phyloP scores from a whole-genome alignment of 352 stramenopile species.

The Phytopythium aichiense region DNA sequence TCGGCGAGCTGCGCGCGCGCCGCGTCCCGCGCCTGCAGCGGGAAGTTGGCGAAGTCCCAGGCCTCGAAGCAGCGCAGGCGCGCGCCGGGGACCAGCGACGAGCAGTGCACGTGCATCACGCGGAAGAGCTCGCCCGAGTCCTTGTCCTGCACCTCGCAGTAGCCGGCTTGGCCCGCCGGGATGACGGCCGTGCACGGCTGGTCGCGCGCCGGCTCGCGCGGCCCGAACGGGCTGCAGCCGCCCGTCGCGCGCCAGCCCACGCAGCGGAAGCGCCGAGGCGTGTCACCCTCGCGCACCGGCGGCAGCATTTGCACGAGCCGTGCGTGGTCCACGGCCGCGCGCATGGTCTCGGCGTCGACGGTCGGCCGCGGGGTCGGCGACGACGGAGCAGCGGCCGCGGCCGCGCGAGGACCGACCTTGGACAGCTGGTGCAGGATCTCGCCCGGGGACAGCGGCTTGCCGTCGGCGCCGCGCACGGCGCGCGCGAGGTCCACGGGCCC shows the following conservation, averaged over 20 bases:
- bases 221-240: slow-evolving; percentile 20
- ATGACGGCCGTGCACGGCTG: slow-evolving; percentile 21
- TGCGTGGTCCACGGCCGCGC: slow-evolving; percentile 25
- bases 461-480: background rate
- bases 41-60: slow-evolving; percentile 38
- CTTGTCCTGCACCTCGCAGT: slow-evolving; percentile 41
- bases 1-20: slow-evolving; percentile 10
- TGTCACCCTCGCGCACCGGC: slow-evolving; percentile 4
- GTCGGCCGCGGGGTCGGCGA: background rate
- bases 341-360: slow-evolving; percentile 16
- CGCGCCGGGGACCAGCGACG: slow-evolving; percentile 18
- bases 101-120: slow-evolving; percentile 37
- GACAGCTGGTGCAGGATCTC: slow-evolving; percentile 12
- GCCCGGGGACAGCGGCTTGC: background rate
- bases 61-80: slow-evolving; percentile 45
- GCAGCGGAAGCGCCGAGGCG: slow-evolving; percentile 14
- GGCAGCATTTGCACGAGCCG: slow-evolving; percentile 22
- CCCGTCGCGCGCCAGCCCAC: slow-evolving; percentile 20
- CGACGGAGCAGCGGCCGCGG: too few relatives aligned
- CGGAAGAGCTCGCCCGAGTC: slow-evolving; percentile 27
- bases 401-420: background rate
- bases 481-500: background rate
- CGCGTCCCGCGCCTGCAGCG: slow-evolving; percentile 15
- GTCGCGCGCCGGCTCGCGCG: slow-evolving; percentile 16
- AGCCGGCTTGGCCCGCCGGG: slow-evolving; percentile 33